Evolutionary conservation across 805 yeast species (phyloP).

Genomic region (Yueomyces sinensis): DNA sequence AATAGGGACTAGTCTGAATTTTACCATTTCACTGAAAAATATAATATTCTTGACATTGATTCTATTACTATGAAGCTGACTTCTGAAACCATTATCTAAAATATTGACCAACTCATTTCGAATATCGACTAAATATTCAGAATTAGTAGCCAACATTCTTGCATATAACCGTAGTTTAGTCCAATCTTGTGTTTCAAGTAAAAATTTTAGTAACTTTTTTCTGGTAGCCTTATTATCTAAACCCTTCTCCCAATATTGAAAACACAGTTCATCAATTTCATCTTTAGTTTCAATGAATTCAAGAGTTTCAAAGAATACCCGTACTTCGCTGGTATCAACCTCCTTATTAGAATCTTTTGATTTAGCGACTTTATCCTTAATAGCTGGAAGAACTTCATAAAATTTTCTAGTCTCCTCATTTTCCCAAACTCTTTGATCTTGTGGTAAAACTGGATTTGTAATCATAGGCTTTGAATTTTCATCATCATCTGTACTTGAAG

Average conservation of each 20-base stretch:
- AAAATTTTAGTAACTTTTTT: constrained; percentile 43
- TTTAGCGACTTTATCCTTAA: constrained; percentile 22
- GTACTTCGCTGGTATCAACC: constrained; percentile 28
- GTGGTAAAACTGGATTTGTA: constrained; percentile 11
- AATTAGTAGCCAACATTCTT: constrained; percentile 55
- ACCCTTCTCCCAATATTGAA: constrained; percentile 33
- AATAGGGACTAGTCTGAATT: constrained; percentile 61
- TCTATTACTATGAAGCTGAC: constrained; percentile 40
- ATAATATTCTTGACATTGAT: constrained; percentile 44
- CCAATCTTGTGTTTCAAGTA: constrained; percentile 35
- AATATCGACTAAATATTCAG: constrained; percentile 34
- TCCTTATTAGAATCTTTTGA: constrained; percentile 4
- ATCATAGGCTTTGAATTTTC: constrained; percentile 16
- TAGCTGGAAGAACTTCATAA: constrained; percentile 42
- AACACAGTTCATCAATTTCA: constrained; percentile 36
- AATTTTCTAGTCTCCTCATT: constrained; percentile 51
- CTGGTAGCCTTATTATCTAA: constrained; percentile 64
- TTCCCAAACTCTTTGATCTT: constrained; percentile 39
- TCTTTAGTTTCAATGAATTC: constrained; percentile 32
- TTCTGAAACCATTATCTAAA: constrained; percentile 47
- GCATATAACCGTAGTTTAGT: constrained; percentile 39
- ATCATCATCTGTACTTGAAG: constrained; percentile 7
- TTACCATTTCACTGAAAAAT: constrained; percentile 63
- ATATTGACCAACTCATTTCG: constrained; percentile 38
- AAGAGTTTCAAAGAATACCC: constrained; percentile 30